phyloP scores from a whole-genome alignment of 2,329 filamentous ascomycete genomes.

The Alternaria longipes region DNA sequence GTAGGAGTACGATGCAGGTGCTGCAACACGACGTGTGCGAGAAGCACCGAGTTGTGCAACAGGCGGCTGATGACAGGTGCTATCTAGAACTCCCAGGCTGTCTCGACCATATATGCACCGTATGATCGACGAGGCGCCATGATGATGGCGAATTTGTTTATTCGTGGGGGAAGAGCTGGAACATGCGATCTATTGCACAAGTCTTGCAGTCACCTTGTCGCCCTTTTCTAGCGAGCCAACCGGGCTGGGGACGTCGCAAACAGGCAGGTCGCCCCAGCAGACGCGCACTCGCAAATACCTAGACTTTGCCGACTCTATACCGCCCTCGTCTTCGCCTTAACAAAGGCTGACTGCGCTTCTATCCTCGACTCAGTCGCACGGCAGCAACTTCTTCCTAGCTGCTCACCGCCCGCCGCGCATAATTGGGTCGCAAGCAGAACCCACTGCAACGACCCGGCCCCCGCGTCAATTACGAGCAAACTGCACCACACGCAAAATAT shows the following conservation, averaged over 20 bases:
- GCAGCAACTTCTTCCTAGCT: slow-evolving; percentile 30
- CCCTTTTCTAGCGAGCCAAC: slow-evolving; percentile 17
- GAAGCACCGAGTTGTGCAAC: slow-evolving; percentile 10
- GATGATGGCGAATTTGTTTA: background rate
- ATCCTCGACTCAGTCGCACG: slow-evolving; percentile 35
- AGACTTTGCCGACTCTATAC: slow-evolving; percentile 14
- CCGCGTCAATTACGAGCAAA: slow-evolving; percentile 47
- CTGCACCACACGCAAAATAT: slow-evolving; percentile 35
- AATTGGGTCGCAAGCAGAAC: slow-evolving; percentile 24
- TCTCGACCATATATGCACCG: background rate
- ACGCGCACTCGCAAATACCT: slow-evolving; percentile 30
- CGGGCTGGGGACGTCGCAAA: slow-evolving; percentile 15
- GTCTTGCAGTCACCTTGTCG: slow-evolving; percentile 9
- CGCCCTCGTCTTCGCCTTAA: slow-evolving; percentile 19
- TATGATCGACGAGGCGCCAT: background rate
- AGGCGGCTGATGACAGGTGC: slow-evolving; percentile 4
- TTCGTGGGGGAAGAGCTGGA: slow-evolving; percentile 6
- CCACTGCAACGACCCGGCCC: slow-evolving; percentile 38
- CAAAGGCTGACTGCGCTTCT: slow-evolving; percentile 20
- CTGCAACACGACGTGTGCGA: slow-evolving; percentile 23
- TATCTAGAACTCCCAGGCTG: background rate
- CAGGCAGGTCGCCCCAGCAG: slow-evolving; percentile 16
- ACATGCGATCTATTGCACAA: background rate
- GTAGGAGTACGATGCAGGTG: slow-evolving; percentile 15
- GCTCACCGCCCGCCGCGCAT: slow-evolving; percentile 27